Evolutionary conservation across 2,329 filamentous ascomycete genomes (phyloP).

Genomic region (Aspergillus sp.): DNA sequence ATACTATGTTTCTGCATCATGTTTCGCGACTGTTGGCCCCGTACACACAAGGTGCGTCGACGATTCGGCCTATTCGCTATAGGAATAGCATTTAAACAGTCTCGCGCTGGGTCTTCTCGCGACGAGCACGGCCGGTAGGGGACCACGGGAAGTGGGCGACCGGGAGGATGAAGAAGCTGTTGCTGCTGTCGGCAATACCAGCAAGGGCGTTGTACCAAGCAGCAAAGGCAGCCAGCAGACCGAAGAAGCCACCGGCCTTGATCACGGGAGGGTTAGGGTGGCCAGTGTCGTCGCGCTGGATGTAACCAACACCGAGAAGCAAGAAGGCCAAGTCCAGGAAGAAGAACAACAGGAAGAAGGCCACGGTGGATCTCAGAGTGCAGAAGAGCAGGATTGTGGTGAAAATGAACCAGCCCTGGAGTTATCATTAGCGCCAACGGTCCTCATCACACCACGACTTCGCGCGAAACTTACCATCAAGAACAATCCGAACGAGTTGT

Average conservation of each 20-base stretch:
- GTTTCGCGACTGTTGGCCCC: background rate
- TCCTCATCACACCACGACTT: background rate
- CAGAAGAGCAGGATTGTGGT: constrained; percentile 71
- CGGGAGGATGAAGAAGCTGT: constrained; percentile 89
- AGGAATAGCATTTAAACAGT: constrained; percentile 27
- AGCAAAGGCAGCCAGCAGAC: constrained; percentile 75
- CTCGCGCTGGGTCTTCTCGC: constrained; percentile 54
- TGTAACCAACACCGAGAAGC: constrained; percentile 65
- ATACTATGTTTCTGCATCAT: background rate
- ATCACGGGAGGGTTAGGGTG: constrained; percentile 52
- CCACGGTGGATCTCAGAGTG: constrained; percentile 74
- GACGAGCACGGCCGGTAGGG: constrained; percentile 65
- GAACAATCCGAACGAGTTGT: constrained; percentile 71
- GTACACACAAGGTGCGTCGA: background rate
- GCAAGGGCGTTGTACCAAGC: constrained; percentile 87
- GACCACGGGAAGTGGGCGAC: constrained; percentile 96
- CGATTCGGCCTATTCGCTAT: background rate
- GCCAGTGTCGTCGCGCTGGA: constrained; percentile 50
- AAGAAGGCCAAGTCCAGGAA: constrained; percentile 74
- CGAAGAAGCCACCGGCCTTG: constrained; percentile 75
- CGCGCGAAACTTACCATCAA: constrained; percentile 52
- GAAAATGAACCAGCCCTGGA: constrained; percentile 77
- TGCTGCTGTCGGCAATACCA: constrained; percentile 68
- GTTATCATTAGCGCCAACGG: constrained; percentile 10
- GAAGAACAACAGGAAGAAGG: constrained; percentile 77